A percentile compares a stretch with the other conserved stretches of the same genome.
Evolutionary conservation across 1,139 yeast species (phyloP).

Genomic region (Debaryomyces sp.): DNA sequence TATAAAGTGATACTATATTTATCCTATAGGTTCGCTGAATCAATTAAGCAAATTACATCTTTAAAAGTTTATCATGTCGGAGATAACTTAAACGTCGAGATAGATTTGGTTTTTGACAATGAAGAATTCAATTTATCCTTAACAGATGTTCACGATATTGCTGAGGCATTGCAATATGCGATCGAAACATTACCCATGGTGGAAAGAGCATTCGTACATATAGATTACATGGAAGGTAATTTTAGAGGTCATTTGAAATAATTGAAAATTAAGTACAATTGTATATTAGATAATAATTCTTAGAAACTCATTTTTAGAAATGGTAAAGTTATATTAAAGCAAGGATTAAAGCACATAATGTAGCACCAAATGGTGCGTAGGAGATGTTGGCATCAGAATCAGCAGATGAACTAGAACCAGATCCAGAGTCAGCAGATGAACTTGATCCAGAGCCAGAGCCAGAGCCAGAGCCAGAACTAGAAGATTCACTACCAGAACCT

Average conservation of each 20-base stretch:
- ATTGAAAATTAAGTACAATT: background rate
- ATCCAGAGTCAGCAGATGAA: background rate
- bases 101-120: slow-evolving; percentile 65
- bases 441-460: background rate
- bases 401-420: background rate
- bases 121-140: slow-evolving; percentile 47
- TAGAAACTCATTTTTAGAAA: background rate
- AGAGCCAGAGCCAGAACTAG: background rate
- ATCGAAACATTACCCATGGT: slow-evolving; percentile 76
- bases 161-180: slow-evolving; percentile 80
- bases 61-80: slow-evolving; percentile 80
- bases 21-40: slow-evolving; percentile 69
- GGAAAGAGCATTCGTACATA: slow-evolving; percentile 80
- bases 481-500: background rate
- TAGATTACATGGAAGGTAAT: slow-evolving; percentile 66
- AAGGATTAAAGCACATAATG: background rate
- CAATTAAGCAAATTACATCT: slow-evolving; percentile 65
- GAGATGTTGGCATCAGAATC: background rate
- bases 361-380: background rate
- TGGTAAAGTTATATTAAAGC: background rate
- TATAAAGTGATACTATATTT: slow-evolving; percentile 68
- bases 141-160: slow-evolving; percentile 77
- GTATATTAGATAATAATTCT: background rate
- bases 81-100: slow-evolving; percentile 74
- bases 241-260: slow-evolving; percentile 50